phyloP scores from a whole-genome alignment of 257 asterid genomes.

The Nicotiana attenuata region DNA sequence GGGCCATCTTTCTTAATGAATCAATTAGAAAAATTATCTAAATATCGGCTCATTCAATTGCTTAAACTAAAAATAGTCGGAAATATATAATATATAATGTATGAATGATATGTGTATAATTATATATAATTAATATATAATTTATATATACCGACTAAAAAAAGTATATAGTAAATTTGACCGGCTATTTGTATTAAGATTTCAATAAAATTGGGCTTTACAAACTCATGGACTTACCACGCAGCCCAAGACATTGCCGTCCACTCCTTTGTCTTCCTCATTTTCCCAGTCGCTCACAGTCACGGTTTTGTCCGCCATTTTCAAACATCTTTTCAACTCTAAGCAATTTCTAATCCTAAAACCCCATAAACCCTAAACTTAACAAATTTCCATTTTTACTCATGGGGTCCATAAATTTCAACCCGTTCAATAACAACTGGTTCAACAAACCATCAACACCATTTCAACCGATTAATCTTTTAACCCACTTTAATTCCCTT shows the following conservation, averaged over 20 bases:
- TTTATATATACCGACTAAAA: too few species aligned
- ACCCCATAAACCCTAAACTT: not conserved
- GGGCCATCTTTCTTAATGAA: too few species aligned
- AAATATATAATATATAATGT: too few species aligned
- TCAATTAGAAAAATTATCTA: too few species aligned
- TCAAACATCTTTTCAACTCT: not conserved
- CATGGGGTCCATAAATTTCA: constrained; percentile 75
- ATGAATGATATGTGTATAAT: too few species aligned
- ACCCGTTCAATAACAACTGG: constrained; percentile 75
- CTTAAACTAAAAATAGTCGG: too few species aligned
- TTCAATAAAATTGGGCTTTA: not conserved
- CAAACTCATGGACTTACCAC: not conserved
- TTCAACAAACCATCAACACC: constrained; percentile 55
- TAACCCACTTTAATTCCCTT: constrained; percentile 31
- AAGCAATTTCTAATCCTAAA: not conserved
- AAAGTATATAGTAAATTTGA: too few species aligned
- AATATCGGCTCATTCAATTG: too few species aligned
- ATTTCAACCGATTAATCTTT: constrained; percentile 46
- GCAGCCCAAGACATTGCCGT: not conserved
- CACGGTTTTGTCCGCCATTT: not conserved
- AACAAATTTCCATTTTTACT: not conserved
- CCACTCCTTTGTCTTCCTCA: not conserved
- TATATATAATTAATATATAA: too few species aligned
- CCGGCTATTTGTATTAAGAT: too few species aligned
- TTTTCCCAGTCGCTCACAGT: not conserved